phyloP scores from a whole-genome alignment of 805 yeast species.

The Helenozyma baotianmanensis region DNA sequence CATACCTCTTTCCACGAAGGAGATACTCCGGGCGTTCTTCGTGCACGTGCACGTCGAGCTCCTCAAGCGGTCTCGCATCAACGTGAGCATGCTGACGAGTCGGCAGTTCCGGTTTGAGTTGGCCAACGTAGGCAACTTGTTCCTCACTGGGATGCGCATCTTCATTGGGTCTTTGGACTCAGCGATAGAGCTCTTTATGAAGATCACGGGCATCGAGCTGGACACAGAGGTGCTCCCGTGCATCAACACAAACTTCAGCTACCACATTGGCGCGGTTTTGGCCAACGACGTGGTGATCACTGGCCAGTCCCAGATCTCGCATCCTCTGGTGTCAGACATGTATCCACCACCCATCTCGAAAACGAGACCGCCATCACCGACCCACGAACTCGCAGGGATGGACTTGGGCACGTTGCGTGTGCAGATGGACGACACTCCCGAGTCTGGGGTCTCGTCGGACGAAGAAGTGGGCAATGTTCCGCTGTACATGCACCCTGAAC shows the following conservation, averaged over 20 bases:
- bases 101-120: conserved; percentile 66
- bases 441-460: conserved; percentile 12
- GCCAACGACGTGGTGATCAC: conserved; percentile 68
- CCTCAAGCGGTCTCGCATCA: conserved; percentile 54
- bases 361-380: conserved; percentile 18
- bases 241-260: conserved; percentile 76
- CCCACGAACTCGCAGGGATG: conserved; percentile 6
- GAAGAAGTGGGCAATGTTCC: conserved; percentile 59
- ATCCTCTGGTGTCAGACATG: conserved; percentile 48
- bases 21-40: conserved; percentile 70
- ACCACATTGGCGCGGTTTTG: conserved; percentile 77
- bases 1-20: conserved; percentile 58
- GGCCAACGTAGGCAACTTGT: conserved; percentile 83
- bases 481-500: conserved; percentile 74
- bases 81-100: conserved; percentile 21
- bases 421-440: background rate
- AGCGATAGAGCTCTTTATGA: conserved; percentile 69
- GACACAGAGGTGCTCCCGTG: conserved; percentile 67
- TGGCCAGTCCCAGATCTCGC: conserved; percentile 93
- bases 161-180: conserved; percentile 83
- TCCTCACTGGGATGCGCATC: conserved; percentile 74
- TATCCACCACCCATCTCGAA: conserved; percentile 17
- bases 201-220: conserved; percentile 57
- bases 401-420: background rate
- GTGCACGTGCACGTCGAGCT: conserved; percentile 77